phyloP scores from a whole-genome alignment of 139 green algal genomes.

The Chlorella vulgaris region DNA sequence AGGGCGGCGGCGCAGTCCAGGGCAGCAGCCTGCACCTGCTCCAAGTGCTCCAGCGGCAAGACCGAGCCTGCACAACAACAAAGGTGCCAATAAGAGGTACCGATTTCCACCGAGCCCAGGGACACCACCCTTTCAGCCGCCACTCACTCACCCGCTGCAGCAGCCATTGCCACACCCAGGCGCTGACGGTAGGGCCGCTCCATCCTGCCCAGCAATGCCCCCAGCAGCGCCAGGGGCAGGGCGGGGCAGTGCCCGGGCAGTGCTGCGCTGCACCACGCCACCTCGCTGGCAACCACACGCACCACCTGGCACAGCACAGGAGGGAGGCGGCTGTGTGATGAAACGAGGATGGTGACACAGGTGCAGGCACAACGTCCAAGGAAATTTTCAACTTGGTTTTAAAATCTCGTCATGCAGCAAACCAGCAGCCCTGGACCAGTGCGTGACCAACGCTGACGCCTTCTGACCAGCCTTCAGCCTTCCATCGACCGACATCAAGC shows the following conservation, averaged over 20 bases:
- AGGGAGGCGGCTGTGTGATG: not conserved
- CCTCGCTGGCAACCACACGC: slow-evolving; percentile 58
- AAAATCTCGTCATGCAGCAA: too few relatives aligned
- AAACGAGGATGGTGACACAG: not conserved
- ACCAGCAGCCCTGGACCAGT: too few relatives aligned
- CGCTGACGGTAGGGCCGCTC: slow-evolving; percentile 42
- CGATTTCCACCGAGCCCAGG: not conserved
- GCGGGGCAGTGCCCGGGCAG: slow-evolving; percentile 53
- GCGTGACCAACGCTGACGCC: not conserved
- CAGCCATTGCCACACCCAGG: slow-evolving; percentile 51
- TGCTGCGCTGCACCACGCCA: slow-evolving; percentile 57
- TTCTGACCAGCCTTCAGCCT: not conserved
- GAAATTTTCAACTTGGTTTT: too few relatives aligned
- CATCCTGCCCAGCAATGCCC: slow-evolving; percentile 36
- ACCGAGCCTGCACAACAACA: slow-evolving; percentile 17
- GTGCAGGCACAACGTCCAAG: too few relatives aligned
- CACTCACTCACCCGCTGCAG: not conserved
- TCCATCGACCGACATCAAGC: too few relatives aligned
- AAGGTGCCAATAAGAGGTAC: not conserved
- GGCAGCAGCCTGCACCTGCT: slow-evolving; percentile 30
- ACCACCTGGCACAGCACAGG: slow-evolving; percentile 37
- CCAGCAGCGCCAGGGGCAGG: slow-evolving; percentile 61
- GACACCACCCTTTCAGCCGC: not conserved
- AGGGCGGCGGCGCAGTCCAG: slow-evolving; percentile 14
- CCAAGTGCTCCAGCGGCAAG: slow-evolving; percentile 45